Conservation (phyloP, 2,329 filamentous ascomycete genomes). For the Teratosphaeriaceae sp. region DNA sequence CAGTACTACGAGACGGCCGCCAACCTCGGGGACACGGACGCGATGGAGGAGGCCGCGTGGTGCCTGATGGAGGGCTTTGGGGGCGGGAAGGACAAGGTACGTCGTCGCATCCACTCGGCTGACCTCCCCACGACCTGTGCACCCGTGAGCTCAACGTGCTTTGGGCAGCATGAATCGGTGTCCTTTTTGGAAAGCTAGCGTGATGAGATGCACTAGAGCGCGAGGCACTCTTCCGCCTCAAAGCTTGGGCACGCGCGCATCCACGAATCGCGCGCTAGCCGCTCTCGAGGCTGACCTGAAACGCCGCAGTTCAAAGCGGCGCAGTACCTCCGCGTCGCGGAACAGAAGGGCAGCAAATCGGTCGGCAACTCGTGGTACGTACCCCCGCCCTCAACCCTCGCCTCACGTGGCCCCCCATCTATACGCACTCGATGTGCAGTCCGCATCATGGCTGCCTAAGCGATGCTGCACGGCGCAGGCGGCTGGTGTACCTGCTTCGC, state of each 20-base stretch:
- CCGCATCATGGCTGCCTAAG: not conserved
- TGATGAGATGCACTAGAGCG: too few species aligned
- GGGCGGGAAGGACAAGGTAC: constrained; percentile 96
- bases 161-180: not conserved
- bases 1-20: constrained; percentile 97
- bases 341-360: constrained; percentile 80
- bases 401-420: too few species aligned
- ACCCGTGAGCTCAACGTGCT: too few species aligned
- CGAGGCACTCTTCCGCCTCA: too few species aligned
- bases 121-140: not conserved
- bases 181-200: too few species aligned
- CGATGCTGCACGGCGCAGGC: not conserved
- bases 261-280: not conserved
- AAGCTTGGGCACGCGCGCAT: constrained; percentile 4
- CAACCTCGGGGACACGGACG: constrained; percentile 92
- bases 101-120: too few species aligned
- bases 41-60: constrained; percentile 95
- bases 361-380: constrained; percentile 93
- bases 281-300: constrained; percentile 10
- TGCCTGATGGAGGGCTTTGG: constrained; percentile 97
- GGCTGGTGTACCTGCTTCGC: constrained; percentile 12
- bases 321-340: constrained; percentile 86
- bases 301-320: constrained; percentile 64
- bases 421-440: constrained; percentile 1
- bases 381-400: not conserved